Evolutionary conservation across 2,329 filamentous ascomycete species (phyloP).

Genomic region (Mycosphaerella sp.): DNA sequence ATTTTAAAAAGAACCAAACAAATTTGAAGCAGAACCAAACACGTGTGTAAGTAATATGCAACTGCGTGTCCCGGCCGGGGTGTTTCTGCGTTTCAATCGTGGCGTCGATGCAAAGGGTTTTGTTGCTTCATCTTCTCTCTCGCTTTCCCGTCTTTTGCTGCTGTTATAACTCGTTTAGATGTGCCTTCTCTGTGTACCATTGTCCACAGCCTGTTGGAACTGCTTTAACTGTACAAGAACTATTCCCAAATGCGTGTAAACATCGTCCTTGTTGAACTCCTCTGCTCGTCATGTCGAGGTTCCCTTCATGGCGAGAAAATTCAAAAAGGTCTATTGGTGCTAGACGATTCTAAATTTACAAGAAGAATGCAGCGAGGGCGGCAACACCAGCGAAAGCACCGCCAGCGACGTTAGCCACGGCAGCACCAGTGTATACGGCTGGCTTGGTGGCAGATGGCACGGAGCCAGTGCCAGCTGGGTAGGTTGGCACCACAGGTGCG

Average conservation of each 20-base stretch:
- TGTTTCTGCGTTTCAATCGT: slow-evolving; percentile 9
- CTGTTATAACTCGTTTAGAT: background rate
- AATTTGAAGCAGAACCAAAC: background rate
- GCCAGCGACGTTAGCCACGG: slow-evolving; percentile 16
- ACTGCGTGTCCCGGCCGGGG: slow-evolving; percentile 7
- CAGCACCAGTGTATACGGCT: slow-evolving; percentile 21
- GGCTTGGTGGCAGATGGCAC: slow-evolving; percentile 12
- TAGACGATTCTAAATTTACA: slow-evolving; percentile 15
- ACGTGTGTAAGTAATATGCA: background rate
- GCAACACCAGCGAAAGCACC: slow-evolving; percentile 18
- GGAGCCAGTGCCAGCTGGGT: slow-evolving; percentile 12
- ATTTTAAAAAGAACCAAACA: background rate
- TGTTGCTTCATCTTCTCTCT: too few species aligned
- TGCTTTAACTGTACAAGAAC: slow-evolving; percentile 1
- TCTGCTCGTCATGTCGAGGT: background rate
- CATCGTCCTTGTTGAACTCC: too few species aligned
- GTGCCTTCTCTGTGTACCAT: background rate
- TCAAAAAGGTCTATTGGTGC: background rate
- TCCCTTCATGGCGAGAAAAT: background rate
- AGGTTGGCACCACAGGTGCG: background rate
- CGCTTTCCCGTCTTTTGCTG: background rate
- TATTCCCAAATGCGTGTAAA: background rate
- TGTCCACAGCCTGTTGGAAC: slow-evolving; percentile 2
- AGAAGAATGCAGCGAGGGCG: slow-evolving; percentile 22
- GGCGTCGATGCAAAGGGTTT: background rate